Evolutionary conservation across 1,139 yeast species (phyloP), one percentile per base, ranked within the genome.

Genomic region (Debaryomyces udenii): DNA sequence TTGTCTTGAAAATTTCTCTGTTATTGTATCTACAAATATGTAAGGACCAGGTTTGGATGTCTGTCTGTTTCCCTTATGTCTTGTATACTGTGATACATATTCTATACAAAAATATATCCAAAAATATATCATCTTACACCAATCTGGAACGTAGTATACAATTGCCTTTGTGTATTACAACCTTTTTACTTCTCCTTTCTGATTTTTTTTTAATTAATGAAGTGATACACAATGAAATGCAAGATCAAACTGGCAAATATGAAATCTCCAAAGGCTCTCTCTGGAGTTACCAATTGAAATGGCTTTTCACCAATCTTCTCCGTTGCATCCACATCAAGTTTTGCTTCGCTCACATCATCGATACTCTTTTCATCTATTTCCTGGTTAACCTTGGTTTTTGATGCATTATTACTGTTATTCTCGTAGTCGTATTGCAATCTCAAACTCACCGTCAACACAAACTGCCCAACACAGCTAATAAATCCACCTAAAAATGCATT

Each of bases 401-500:
- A 47, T 15, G 24, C 32, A 34, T 36, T 31, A 17, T 31, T 18
- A 9, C 23, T 39, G 30, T 39, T 50, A 20, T 50, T 45, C 41
- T 61, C 61, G 18, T 48, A 51, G 40, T 59, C 55, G 39, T 58
- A 71, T 61, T 91, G 97, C 57, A 91, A 75, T 55, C 99, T 76
- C 56, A 93, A 74, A 48, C 85, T 77, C 38, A 85, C 86, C 11
- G 95, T 79, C 49, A 93, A 76, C 27, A 93, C 98, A 61, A 94
- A 93, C 64, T 94, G 99, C 11, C 96, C 98, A 43, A 93, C 97
- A 45, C 98, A 88, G 29, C 90, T 74, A 44, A 86, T 80, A 59
- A 93, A 93, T 1, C 99, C 99, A 20, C 96, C 94, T 46, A 93
- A 74, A 59, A 93, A 93, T 24, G 97, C 98, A 66, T 93, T 93